A percentile compares a stretch with the other conserved stretches of the same genome.
Evolutionary conservation across 345 rosid species (phyloP).

Genomic region (Syzygium aromaticum): DNA sequence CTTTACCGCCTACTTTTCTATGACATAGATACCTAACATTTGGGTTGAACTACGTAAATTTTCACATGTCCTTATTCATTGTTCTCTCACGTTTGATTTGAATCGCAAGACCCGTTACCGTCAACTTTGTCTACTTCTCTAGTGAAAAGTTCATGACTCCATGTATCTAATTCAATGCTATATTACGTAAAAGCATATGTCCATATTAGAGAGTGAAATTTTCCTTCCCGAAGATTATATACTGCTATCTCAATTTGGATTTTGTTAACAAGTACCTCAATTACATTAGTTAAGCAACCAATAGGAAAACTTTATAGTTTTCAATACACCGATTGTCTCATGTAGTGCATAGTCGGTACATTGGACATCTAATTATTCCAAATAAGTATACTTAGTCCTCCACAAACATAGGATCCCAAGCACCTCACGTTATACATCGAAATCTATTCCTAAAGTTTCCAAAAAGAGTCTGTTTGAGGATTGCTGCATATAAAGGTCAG

Average conservation of each 20-base stretch:
- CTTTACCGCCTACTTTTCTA: accelerated
- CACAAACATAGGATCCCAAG: neutral
- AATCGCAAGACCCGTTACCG: neutral
- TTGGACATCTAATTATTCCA: neutral
- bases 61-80: neutral
- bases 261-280: neutral
- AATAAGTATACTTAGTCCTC: neutral
- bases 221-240: accelerated
- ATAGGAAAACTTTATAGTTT: neutral
- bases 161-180: neutral
- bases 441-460: too few species aligned
- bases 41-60: accelerated
- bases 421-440: neutral
- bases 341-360: neutral
- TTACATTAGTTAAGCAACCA: neutral
- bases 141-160: neutral
- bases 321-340: neutral
- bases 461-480: too few species aligned
- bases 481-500: neutral
- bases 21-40: neutral
- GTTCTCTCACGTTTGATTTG: neutral
- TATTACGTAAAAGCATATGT: neutral
- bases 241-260: neutral
- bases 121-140: neutral
- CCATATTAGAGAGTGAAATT: neutral